These are phyloP conservation scores for Mercurialis annua DNA, from an alignment of 345 rosid genomes.

Conservation along the genomic window DNA sequence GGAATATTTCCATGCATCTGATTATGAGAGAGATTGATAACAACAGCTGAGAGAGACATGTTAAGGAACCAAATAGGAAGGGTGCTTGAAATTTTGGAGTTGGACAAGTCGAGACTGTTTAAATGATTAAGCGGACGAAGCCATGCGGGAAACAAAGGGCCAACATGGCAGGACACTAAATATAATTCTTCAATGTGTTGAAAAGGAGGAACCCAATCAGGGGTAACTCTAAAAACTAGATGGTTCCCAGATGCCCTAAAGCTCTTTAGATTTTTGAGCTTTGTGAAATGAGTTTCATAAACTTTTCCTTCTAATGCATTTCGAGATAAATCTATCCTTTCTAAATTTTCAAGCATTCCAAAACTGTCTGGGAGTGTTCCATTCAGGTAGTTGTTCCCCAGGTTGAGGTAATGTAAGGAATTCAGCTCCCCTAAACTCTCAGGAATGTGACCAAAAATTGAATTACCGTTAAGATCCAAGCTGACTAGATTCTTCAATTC, in stretches of 20 bases:
- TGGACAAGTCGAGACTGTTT: background rate
- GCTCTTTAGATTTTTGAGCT: constrained; percentile 17
- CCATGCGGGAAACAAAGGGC: constrained; percentile 1
- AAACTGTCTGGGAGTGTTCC: constrained; percentile 21
- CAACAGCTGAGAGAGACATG: background rate
- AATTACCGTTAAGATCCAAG: constrained; percentile 6
- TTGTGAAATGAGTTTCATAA: constrained; percentile 19
- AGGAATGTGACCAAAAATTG: constrained; percentile 24
- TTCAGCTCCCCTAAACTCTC: too few species aligned
- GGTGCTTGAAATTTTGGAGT: constrained; percentile 3
- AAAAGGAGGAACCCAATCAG: constrained; percentile 7
- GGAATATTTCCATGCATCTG: background rate
- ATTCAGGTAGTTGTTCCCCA: background rate
- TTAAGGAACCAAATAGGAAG: constrained; percentile 3
- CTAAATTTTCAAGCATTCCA: constrained; percentile 6
- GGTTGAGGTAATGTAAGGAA: too few species aligned
- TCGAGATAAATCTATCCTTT: background rate
- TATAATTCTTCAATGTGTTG: background rate
- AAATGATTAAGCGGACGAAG: background rate
- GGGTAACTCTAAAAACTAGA: background rate
- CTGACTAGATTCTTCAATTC: constrained; percentile 5
- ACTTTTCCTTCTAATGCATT: constrained; percentile 21
- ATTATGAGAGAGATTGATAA: background rate
- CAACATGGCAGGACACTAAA: constrained; percentile 1
- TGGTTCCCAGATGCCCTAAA: background rate